Evolutionary conservation across 257 asterid species (phyloP).

Genomic region (Nicotiana undulata): DNA sequence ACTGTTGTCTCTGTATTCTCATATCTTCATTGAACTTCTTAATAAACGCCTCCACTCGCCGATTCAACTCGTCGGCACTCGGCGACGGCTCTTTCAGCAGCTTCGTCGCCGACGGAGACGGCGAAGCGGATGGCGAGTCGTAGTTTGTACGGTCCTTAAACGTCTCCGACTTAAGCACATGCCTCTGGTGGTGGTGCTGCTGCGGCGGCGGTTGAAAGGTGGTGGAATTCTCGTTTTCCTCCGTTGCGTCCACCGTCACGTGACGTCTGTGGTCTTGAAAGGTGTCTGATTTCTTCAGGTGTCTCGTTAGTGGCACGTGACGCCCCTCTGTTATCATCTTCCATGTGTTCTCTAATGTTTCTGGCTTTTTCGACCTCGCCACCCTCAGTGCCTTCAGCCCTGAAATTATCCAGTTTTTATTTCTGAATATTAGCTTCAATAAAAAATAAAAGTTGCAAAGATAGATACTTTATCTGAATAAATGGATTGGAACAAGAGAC

Average conservation of each 20-base stretch:
- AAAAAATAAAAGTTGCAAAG: neutral
- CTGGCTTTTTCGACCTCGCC: constrained; percentile 37
- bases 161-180: constrained; percentile 37
- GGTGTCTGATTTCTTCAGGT: constrained; percentile 44
- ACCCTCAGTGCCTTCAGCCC: constrained; percentile 35
- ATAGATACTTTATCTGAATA: neutral
- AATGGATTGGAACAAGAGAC: neutral
- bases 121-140: constrained; percentile 1
- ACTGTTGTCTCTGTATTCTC: constrained; percentile 35
- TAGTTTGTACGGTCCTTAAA: constrained; percentile 38
- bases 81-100: constrained; percentile 18
- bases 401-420: neutral
- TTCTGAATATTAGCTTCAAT: neutral
- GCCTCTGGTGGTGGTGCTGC: constrained; percentile 5
- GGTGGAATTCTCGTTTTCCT: neutral
- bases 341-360: constrained; percentile 75
- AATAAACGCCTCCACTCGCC: constrained; percentile 33
- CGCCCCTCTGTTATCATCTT: constrained; percentile 63
- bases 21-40: constrained; percentile 34
- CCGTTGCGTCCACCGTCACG: neutral
- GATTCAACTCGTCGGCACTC: constrained; percentile 31
- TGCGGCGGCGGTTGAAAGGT: neutral
- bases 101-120: neutral
- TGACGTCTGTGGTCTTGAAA: constrained; percentile 23
- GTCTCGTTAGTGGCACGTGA: constrained; percentile 49